Evolutionary conservation across 1,284 basidiomycete species (phyloP).

Genomic region (Rhodotorula sp.): DNA sequence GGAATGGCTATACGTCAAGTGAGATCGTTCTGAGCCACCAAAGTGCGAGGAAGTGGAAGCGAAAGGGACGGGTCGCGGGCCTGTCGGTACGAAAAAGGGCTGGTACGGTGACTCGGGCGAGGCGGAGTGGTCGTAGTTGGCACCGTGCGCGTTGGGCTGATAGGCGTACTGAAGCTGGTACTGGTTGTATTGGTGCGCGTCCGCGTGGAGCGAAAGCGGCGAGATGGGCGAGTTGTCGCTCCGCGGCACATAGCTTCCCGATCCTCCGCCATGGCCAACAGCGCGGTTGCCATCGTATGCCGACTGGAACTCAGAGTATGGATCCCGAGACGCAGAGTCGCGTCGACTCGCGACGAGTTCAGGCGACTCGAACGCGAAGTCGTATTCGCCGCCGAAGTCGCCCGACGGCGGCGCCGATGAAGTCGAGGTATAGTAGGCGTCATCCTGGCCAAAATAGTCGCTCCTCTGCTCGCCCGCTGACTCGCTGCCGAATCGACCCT

Average conservation of each 20-base stretch:
- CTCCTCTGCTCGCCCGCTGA: too few relatives aligned
- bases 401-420: too few relatives aligned
- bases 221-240: neutral
- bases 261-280: neutral
- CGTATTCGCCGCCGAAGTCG: constrained; percentile 1
- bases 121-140: neutral
- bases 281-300: neutral
- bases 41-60: too few relatives aligned
- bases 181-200: too few relatives aligned
- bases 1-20: too few relatives aligned
- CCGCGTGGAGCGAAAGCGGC: neutral
- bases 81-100: too few relatives aligned
- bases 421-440: neutral
- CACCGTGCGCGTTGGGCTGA: neutral
- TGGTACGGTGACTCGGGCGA: neutral
- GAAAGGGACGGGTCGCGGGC: too few relatives aligned
- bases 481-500: too few relatives aligned
- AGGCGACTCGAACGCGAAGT: constrained; percentile 2
- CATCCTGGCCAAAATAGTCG: too few relatives aligned
- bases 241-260: neutral
- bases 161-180: too few relatives aligned
- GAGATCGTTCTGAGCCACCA: too few relatives aligned
- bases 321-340: neutral
- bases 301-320: neutral
- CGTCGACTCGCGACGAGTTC: neutral